Percentiles rank a stretch among this genome's conserved stretches.
Evolutionary conservation across 768 basidiomycete genomes (phyloP).

Genomic region (Pholiota molesta): DNA sequence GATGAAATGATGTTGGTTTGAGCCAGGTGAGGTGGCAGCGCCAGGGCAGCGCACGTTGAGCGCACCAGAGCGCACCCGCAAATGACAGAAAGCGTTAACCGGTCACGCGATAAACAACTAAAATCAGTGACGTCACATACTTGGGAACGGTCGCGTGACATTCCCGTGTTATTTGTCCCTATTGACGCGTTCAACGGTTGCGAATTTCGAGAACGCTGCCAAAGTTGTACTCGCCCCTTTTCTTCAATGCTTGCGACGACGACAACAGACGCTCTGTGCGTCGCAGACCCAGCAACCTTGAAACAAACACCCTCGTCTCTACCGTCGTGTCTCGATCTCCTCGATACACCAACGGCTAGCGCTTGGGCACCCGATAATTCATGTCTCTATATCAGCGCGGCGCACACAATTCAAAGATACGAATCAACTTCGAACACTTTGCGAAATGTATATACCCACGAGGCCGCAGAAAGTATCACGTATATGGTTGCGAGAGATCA

Average conservation of each 20-base stretch:
- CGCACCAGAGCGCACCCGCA: too few relatives aligned
- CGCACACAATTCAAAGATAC: conserved; percentile 53
- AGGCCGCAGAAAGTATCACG: conserved; percentile 31
- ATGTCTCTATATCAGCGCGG: conserved; percentile 55
- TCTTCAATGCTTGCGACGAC: conserved; percentile 56
- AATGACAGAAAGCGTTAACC: neutral
- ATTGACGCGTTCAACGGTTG: conserved; percentile 20
- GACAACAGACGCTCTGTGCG: conserved; percentile 48
- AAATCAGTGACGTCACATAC: neutral
- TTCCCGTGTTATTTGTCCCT: conserved; percentile 18
- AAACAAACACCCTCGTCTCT: conserved; percentile 46
- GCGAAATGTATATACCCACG: conserved; percentile 42
- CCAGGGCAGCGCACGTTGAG: too few relatives aligned
- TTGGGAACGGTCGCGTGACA: neutral
- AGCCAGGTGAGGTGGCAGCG: too few relatives aligned
- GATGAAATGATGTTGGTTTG: too few relatives aligned
- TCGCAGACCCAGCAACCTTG: conserved; percentile 50
- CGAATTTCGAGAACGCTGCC: conserved; percentile 1
- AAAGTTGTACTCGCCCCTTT: neutral
- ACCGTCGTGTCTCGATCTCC: conserved; percentile 40
- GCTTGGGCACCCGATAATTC: conserved; percentile 63
- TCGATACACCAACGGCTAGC: conserved; percentile 38
- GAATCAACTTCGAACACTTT: conserved; percentile 48
- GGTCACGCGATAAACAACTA: neutral
- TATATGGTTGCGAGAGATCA: conserved; percentile 38